A percentile compares a stretch with the other conserved stretches of the same genome.
Evolutionary conservation across 805 yeast species (phyloP).

Genomic region (Metschnikowia noctiluminum): DNA sequence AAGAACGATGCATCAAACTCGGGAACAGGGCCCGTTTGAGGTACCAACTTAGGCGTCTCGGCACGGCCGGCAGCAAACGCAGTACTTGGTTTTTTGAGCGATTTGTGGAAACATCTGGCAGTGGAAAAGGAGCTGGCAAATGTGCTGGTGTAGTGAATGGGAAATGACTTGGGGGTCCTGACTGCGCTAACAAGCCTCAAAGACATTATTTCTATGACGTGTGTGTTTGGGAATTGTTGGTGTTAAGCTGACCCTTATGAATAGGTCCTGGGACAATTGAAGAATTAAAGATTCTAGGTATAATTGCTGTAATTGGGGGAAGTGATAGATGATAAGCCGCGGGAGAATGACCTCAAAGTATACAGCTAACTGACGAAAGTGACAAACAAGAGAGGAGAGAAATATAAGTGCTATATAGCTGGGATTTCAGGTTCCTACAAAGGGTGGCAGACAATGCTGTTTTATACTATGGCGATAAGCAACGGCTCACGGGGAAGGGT

Average conservation of each 20-base stretch:
- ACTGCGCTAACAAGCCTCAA: conserved; percentile 3
- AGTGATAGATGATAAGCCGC: neutral
- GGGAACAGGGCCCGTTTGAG: conserved; percentile 7
- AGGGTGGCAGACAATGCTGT: neutral
- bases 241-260: too few relatives aligned
- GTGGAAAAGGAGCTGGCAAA: neutral
- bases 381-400: neutral
- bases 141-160: neutral
- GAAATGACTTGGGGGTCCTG: conserved; percentile 1
- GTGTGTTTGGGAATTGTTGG: too few relatives aligned
- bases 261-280: too few relatives aligned
- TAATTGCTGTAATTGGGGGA: too few relatives aligned
- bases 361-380: neutral
- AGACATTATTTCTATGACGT: conserved; percentile 1
- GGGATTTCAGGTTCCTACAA: too few relatives aligned
- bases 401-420: neutral
- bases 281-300: too few relatives aligned
- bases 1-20: conserved; percentile 15
- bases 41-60: conserved; percentile 10
- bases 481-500: conserved; percentile 7
- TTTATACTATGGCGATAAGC: conserved; percentile 7
- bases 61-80: conserved; percentile 10
- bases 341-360: neutral
- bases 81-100: conserved; percentile 12
- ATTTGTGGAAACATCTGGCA: conserved; percentile 12